Evolutionary conservation across 1,284 basidiomycete genomes (phyloP).

Genomic region (Cutaneotrichosporon mucoides): DNA sequence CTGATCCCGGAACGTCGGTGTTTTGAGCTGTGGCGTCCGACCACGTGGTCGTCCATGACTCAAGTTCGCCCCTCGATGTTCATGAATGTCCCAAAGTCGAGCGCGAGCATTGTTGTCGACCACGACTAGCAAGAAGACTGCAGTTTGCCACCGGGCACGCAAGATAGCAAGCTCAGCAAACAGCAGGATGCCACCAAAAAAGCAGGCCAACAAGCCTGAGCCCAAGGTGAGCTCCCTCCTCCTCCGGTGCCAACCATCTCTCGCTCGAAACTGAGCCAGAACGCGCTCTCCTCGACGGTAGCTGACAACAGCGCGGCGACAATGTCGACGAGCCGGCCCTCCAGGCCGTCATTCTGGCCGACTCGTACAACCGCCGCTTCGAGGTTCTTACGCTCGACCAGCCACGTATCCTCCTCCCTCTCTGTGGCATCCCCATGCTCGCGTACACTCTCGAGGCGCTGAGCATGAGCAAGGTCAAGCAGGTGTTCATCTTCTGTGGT

Average conservation of each 20-base stretch:
- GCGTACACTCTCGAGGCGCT: conserved; percentile 96
- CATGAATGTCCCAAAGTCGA: too few relatives aligned
- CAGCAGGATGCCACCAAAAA: conserved; percentile 41
- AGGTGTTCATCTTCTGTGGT: conserved; percentile 89
- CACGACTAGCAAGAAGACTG: too few relatives aligned
- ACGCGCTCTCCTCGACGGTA: too few relatives aligned
- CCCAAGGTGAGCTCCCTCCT: conserved; percentile 15
- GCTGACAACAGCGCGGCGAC: conserved; percentile 34
- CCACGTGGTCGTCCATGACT: conserved; percentile 2
- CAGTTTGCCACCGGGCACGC: background rate
- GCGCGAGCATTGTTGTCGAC: background rate
- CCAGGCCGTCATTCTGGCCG: conserved; percentile 88
- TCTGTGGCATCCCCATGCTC: conserved; percentile 88
- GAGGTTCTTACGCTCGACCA: conserved; percentile 76
- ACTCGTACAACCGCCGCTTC: conserved; percentile 91
- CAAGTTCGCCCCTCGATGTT: too few relatives aligned
- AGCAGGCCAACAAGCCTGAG: conserved; percentile 30
- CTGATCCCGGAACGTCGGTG: background rate
- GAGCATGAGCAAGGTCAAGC: conserved; percentile 84
- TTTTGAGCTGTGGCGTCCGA: background rate
- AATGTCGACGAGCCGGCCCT: conserved; percentile 67
- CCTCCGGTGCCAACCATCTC: background rate
- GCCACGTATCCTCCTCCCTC: conserved; percentile 82
- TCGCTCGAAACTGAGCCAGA: conserved; percentile 3
- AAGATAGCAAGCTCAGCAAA: background rate